Conservation (phyloP, 2,329 filamentous ascomycete species). For the Verticillium alfalfae region DNA sequence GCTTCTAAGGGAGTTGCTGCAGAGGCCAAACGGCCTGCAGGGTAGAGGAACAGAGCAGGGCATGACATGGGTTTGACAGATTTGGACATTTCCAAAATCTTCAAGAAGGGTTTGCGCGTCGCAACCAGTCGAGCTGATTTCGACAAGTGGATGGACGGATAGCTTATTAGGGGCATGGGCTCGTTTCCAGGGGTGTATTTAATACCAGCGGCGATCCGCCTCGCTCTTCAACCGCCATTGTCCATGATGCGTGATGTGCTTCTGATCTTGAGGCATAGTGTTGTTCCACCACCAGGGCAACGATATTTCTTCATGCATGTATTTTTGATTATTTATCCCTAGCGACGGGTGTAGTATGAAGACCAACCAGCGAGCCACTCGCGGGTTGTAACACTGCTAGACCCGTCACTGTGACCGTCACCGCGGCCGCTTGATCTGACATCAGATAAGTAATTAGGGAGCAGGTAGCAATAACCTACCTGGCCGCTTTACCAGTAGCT, state of each 20-base stretch:
- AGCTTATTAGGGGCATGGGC: neutral
- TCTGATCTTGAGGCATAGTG: no score
- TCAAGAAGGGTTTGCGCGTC: neutral
- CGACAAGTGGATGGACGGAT: neutral
- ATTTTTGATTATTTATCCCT: no score
- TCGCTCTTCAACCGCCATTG: neutral
- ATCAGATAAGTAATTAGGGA: no score
- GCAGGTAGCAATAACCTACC: no score
- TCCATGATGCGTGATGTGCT: neutral
- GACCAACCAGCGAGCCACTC: no score
- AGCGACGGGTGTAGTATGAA: no score
- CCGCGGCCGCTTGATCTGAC: no score
- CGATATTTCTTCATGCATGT: no score
- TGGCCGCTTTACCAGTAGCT: no score
- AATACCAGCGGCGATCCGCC: neutral
- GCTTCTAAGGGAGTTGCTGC: neutral
- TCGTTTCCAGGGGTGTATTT: neutral
- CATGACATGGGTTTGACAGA: neutral
- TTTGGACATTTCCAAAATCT: neutral
- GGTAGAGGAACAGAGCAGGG: neutral
- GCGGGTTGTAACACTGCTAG: no score
- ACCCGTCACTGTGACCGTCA: no score
- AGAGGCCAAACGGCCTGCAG: neutral
- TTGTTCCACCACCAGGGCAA: no score
- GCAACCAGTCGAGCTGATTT: neutral